These are phyloP conservation scores for Cordyceps fumosorosea DNA, from an alignment of 2,329 filamentous ascomycete genomes.

Conservation along the genomic window DNA sequence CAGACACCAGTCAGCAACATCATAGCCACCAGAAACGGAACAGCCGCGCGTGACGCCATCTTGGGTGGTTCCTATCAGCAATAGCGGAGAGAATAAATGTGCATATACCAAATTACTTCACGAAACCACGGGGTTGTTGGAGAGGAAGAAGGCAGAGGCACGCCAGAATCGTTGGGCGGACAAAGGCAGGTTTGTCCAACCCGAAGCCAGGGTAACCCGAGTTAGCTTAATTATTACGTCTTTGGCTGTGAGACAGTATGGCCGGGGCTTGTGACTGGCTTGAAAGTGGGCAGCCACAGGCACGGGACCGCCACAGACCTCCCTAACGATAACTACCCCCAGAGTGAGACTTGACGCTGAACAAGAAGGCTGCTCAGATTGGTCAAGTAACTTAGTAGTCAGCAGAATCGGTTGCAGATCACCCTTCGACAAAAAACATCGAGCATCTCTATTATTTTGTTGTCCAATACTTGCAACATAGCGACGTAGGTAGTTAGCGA, in stretches of 20 bases:
- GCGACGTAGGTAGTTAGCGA: no score
- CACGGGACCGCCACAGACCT: background rate
- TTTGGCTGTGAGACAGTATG: background rate
- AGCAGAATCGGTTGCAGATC: no score
- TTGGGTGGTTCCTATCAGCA: background rate
- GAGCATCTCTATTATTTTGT: no score
- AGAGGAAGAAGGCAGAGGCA: background rate
- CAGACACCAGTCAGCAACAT: constrained; percentile 95
- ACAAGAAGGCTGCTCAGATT: no score
- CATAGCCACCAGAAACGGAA: constrained; percentile 87
- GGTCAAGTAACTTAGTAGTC: no score
- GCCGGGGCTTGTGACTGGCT: background rate
- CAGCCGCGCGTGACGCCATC: constrained; percentile 66
- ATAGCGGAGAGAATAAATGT: background rate
- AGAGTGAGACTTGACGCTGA: no score
- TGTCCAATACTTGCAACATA: no score
- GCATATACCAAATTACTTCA: background rate
- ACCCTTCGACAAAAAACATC: no score
- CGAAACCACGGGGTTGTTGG: background rate
- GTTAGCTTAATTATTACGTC: background rate
- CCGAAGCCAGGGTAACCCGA: background rate
- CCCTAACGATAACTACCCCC: no score
- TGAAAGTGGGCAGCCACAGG: background rate
- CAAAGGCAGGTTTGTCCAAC: background rate
- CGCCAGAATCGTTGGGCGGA: background rate